These are phyloP conservation scores for Fraxinus latifolia DNA, from an alignment of 305 asterid genomes.

Conservation along the genomic window DNA sequence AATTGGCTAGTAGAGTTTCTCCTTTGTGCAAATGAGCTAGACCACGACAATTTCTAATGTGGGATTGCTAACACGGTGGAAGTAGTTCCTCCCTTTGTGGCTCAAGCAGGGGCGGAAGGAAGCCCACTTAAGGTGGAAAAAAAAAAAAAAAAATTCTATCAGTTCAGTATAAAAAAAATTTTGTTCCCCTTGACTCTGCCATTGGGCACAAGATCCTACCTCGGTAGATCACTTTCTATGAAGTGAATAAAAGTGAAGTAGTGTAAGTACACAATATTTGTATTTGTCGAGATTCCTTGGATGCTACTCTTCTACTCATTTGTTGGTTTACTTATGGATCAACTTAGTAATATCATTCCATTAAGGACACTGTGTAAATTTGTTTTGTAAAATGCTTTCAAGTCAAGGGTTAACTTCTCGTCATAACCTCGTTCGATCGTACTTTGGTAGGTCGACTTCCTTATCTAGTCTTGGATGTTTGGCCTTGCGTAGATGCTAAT, in stretches of 20 bases:
- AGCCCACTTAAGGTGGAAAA: too few relatives aligned
- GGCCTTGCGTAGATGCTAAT: neutral
- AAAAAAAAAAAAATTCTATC: neutral
- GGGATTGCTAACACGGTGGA: neutral
- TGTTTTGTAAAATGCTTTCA: neutral
- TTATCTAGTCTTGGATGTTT: neutral
- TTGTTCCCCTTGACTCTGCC: neutral
- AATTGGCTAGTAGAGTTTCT: neutral
- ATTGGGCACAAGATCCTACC: neutral
- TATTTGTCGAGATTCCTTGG: neutral
- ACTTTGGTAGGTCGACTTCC: neutral
- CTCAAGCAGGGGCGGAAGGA: neutral
- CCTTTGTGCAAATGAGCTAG: neutral
- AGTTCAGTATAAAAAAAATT: neutral
- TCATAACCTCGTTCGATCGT: neutral
- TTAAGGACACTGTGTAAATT: neutral
- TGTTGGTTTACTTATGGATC: neutral
- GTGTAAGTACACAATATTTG: neutral
- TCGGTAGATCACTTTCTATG: neutral
- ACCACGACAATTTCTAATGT: neutral
- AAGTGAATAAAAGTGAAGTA: neutral
- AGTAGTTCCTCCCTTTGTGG: neutral
- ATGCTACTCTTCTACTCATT: neutral
- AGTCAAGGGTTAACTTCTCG: neutral
- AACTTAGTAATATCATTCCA: neutral